Percentiles rank a stretch among this genome's conserved stretches.
phyloP scores from a whole-genome alignment of 1,284 basidiomycete genomes.

The Boletus hoseneyae region DNA sequence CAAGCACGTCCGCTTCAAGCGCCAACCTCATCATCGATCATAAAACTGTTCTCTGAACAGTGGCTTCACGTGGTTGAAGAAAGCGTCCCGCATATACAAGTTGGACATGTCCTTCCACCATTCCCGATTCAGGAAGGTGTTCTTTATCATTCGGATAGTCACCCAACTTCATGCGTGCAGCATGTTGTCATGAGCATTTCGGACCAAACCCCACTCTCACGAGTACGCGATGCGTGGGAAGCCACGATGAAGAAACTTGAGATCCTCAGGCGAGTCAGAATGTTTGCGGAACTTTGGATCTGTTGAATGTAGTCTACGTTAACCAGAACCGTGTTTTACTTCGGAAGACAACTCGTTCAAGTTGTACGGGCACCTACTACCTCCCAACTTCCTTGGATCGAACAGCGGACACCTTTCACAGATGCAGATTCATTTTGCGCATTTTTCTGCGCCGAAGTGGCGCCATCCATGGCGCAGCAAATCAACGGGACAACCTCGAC shows the following conservation, averaged over 20 bases:
- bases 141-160: slow-evolving; percentile 40
- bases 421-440: slow-evolving; percentile 26
- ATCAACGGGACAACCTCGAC: slow-evolving; percentile 38
- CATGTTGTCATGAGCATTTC: slow-evolving; percentile 40
- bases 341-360: slow-evolving; percentile 40
- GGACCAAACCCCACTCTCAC: slow-evolving; percentile 20
- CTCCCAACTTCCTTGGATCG: slow-evolving; percentile 30
- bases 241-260: slow-evolving; percentile 33
- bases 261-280: slow-evolving; percentile 39
- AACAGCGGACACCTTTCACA: slow-evolving; percentile 12
- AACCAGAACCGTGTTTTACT: slow-evolving; percentile 44
- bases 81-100: slow-evolving; percentile 21
- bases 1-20: slow-evolving; percentile 1
- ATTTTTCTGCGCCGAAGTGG: slow-evolving; percentile 34
- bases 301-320: neutral
- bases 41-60: slow-evolving; percentile 28
- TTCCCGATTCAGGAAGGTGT: slow-evolving; percentile 51
- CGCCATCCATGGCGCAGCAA: slow-evolving; percentile 31
- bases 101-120: slow-evolving; percentile 42
- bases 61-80: slow-evolving; percentile 31
- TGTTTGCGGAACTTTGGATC: neutral
- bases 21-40: slow-evolving; percentile 6
- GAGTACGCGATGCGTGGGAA: slow-evolving; percentile 38
- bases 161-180: slow-evolving; percentile 44
- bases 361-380: slow-evolving; percentile 35